Evolutionary conservation across 257 asterid species (phyloP).

Genomic region (Dorcoceras hygrometricum): DNA sequence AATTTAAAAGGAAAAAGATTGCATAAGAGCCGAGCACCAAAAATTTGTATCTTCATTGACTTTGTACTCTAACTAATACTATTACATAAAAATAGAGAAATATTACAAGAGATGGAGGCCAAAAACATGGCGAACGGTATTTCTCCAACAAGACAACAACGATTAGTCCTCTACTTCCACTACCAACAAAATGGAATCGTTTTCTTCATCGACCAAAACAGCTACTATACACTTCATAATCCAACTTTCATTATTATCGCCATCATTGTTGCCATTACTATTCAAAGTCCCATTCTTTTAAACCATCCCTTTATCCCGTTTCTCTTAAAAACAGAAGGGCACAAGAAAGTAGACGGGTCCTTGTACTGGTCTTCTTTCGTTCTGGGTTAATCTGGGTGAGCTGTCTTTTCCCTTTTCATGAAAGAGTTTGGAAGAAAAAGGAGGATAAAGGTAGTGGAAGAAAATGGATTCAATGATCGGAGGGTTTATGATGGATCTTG

Average conservation of each 20-base stretch:
- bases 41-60: too few relatives aligned
- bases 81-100: too few relatives aligned
- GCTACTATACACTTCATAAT: conserved; percentile 6
- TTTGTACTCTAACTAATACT: too few relatives aligned
- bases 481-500: conserved; percentile 25
- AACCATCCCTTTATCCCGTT: conserved; percentile 27
- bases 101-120: too few relatives aligned
- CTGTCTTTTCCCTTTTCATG: conserved; percentile 7
- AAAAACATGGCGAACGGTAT: too few relatives aligned
- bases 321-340: too few relatives aligned
- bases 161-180: too few relatives aligned
- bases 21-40: too few relatives aligned
- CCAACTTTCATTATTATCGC: conserved; percentile 46
- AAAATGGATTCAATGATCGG: conserved; percentile 20
- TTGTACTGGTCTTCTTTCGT: conserved; percentile 21
- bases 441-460: conserved; percentile 14
- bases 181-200: too few relatives aligned
- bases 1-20: too few relatives aligned
- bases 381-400: conserved; percentile 37
- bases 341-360: neutral
- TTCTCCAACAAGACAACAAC: too few relatives aligned
- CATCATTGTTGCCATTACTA: conserved; percentile 29
- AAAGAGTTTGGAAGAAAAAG: conserved; percentile 6
- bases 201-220: too few relatives aligned
- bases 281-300: conserved; percentile 28